Evolutionary conservation across 768 basidiomycete species (phyloP), one percentile per base, ranked within the genome.

Genomic region (Mycena capillaripes): DNA sequence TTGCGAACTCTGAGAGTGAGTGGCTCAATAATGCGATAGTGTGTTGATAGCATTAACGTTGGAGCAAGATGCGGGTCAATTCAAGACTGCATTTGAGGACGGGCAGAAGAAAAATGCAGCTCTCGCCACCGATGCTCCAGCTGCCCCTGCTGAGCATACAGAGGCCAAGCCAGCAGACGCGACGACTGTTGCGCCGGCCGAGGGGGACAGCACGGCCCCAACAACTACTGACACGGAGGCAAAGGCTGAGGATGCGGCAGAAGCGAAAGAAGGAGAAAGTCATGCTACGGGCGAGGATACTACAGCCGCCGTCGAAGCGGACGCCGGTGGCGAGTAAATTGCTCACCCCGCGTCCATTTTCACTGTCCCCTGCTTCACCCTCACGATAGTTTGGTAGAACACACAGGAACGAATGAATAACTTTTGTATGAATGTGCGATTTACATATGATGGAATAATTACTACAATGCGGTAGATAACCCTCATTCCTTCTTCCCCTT

Each of bases 1-100:
- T 99, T 78, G 97, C 96, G 75, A 99, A 98, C 85, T 86, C 95
- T 67, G 97, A 99, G 21, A 96, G 97, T 97, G 76, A 84, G 96
- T 61, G 29, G 23, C 58, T 55, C 29, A 38, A 36, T 58, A 16
- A 1, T 27, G 4, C 16, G 27, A 34, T 25, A 42, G n/a, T 36
- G 23, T 36, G 42, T 63, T n/a, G 4, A 21, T 42, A 46, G n/a
- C 57, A 29, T 38, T 58, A n/a, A 66, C 53, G 19, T 38, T 44
- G 56, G 64, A 69, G 32, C 27, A 75, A 95, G 92, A 97, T 82
- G 98, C 98, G 61, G 89, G 82, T 74, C 87, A 93, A 69, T 99
- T 99, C 88, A 98, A 97, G 88, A 82, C 84, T 44, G 93, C 90
- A 62, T 99, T 99, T 81, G 96, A 98, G 83, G 84, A 89, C 7